Evolutionary conservation across 2,329 filamentous ascomycete genomes (phyloP), one percentile per base, ranked within the genome.

Genomic region (Sarocladium brachiariae): DNA sequence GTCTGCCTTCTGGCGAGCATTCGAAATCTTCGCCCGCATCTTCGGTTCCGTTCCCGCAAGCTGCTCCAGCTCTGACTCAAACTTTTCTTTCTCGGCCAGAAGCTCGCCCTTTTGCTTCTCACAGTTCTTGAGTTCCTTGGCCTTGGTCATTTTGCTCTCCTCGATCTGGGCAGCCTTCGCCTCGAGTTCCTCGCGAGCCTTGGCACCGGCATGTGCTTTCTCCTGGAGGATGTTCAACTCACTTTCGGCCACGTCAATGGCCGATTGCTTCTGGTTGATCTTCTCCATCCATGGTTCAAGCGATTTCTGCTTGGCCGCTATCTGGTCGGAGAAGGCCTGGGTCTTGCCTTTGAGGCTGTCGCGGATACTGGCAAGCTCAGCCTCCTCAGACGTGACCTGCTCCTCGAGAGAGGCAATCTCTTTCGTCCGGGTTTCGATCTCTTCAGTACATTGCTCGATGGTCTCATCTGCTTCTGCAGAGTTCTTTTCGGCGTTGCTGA

Each of bases 251-350:
- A 99, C 91, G 3, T 92, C 92, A 57, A 96, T 95, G 3, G 87
- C 83, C 0, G 91, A 96, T 62, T 93, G 87, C 66, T 96, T 97
- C 63, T 96, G 86, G 66, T 93, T 96, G 71, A 99, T 92, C 70
- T 93, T 97, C 57, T 90, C 90, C 58, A 86, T 91, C 93, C 93
- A 99, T 0, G 93, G 93, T 68, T 97, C 92, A 10, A 99, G 75
- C 1, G 89, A 86, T 69, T 95, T 96, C 63, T 99, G 93, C 70
- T 96, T 96, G 4, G 77, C 78, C 0, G 90, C 84, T 58, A 99
- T 97, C 62, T 96, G 79, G 59, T 99, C 90, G 0, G 92, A 97
- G 54, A 96, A 87, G 6, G 83, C 86, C 64, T 97, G 91, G 0
- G 93, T 99, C 71, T 99, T 99, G 61, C 92, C 92, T 63, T 96